These are phyloP conservation scores for Phytopythium aichiense DNA, from an alignment of 352 stramenopile species.

Conservation along the genomic window DNA sequence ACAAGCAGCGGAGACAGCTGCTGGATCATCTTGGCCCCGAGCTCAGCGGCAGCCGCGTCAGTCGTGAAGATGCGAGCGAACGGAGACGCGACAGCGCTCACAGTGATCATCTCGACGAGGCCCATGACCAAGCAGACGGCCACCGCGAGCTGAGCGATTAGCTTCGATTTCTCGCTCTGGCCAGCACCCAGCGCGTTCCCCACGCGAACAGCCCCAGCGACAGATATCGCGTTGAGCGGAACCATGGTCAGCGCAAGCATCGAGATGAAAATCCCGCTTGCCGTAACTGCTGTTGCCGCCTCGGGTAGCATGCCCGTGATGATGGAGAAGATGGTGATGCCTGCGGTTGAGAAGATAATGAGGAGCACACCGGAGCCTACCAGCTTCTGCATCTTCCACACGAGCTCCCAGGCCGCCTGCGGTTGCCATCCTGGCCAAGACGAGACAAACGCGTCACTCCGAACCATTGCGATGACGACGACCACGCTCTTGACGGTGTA, in stretches of 20 bases:
- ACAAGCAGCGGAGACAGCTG: constrained; percentile 7
- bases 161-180: constrained; percentile 8
- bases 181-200: constrained; percentile 17
- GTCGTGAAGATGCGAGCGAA: constrained; percentile 13
- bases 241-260: background rate
- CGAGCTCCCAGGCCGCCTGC: constrained; percentile 7
- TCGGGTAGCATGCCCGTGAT: constrained; percentile 17
- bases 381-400: constrained; percentile 6
- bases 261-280: constrained; percentile 15
- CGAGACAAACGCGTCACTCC: constrained; percentile 18
- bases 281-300: constrained; percentile 14
- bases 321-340: constrained; percentile 9
- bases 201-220: constrained; percentile 11
- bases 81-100: constrained; percentile 5
- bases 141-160: background rate
- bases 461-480: constrained; percentile 9
- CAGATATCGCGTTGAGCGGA: constrained; percentile 4
- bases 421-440: constrained; percentile 30
- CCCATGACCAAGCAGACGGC: background rate
- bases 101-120: background rate
- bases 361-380: constrained; percentile 7
- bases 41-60: background rate
- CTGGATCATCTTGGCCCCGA: constrained; percentile 1
- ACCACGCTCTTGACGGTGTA: constrained; percentile 12
- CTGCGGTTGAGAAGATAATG: constrained; percentile 1